phyloP scores from a whole-genome alignment of 805 yeast species.

The Candida boidinii region DNA sequence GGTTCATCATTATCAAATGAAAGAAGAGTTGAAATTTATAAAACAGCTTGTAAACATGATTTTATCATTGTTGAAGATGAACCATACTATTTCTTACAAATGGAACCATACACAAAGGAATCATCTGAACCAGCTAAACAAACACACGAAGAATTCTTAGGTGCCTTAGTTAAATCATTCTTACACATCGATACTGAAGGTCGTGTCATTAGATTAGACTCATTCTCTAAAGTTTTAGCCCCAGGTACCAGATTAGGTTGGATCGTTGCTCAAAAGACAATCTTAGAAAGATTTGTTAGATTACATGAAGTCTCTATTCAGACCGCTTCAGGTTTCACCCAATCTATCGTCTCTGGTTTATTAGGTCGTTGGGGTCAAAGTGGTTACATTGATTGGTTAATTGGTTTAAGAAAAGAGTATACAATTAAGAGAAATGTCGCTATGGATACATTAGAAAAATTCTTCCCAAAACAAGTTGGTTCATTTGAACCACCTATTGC shows the following conservation, averaged over 20 bases:
- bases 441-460: constrained; percentile 59
- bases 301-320: constrained; percentile 78
- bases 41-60: constrained; percentile 77
- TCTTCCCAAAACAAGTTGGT: constrained; percentile 39
- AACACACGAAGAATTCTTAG: constrained; percentile 57
- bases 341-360: constrained; percentile 59
- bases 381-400: constrained; percentile 86
- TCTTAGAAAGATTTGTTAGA: constrained; percentile 61
- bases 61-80: constrained; percentile 88
- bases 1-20: constrained; percentile 75
- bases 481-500: constrained; percentile 58
- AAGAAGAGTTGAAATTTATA: constrained; percentile 71
- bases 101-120: constrained; percentile 63
- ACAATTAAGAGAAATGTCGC: constrained; percentile 84
- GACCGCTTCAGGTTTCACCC: constrained; percentile 74
- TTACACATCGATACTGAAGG: constrained; percentile 75
- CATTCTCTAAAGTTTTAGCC: constrained; percentile 85
- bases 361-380: constrained; percentile 83
- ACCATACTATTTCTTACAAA: constrained; percentile 94
- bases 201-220: constrained; percentile 81
- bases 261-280: constrained; percentile 63
- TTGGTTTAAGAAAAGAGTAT: constrained; percentile 73
- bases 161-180: constrained; percentile 67
- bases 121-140: constrained; percentile 16
- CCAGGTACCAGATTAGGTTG: constrained; percentile 90